Evolutionary conservation across 805 yeast species (phyloP).

Genomic region (Brettanomyces anomalus): DNA sequence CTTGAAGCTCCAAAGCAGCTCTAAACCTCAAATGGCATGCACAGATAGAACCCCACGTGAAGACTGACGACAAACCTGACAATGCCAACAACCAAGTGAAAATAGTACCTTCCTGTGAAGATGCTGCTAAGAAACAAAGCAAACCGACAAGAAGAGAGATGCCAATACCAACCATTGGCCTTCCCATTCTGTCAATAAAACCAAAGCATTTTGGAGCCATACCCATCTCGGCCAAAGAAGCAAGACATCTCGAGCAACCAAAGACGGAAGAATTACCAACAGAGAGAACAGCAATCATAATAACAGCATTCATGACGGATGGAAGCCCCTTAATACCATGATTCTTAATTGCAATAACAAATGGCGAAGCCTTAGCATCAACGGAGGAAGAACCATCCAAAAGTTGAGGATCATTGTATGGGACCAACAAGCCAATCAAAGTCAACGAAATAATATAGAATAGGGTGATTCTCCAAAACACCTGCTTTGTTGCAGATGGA

Average conservation of each 20-base stretch:
- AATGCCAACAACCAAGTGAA: constrained; percentile 74
- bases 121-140: constrained; percentile 55
- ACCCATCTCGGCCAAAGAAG: constrained; percentile 62
- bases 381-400: constrained; percentile 38
- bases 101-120: constrained; percentile 43
- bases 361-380: constrained; percentile 62
- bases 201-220: constrained; percentile 54
- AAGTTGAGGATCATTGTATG: constrained; percentile 37
- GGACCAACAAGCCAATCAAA: constrained; percentile 44
- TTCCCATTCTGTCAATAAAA: constrained; percentile 67
- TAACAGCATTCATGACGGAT: constrained; percentile 65
- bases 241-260: constrained; percentile 64
- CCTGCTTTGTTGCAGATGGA: constrained; percentile 54
- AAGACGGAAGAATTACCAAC: constrained; percentile 72
- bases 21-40: constrained; percentile 64
- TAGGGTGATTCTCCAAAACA: constrained; percentile 49
- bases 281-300: constrained; percentile 61
- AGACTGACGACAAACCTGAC: constrained; percentile 67
- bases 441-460: constrained; percentile 44
- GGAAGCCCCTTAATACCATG: constrained; percentile 62
- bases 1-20: constrained; percentile 54
- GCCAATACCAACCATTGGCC: constrained; percentile 64
- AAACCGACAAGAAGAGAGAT: constrained; percentile 47
- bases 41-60: constrained; percentile 74
- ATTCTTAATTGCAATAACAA: constrained; percentile 58